Percentiles rank a stretch among this genome's conserved stretches.
Evolutionary conservation across 768 basidiomycete genomes (phyloP).

Genomic region (Clathrus columnatus): DNA sequence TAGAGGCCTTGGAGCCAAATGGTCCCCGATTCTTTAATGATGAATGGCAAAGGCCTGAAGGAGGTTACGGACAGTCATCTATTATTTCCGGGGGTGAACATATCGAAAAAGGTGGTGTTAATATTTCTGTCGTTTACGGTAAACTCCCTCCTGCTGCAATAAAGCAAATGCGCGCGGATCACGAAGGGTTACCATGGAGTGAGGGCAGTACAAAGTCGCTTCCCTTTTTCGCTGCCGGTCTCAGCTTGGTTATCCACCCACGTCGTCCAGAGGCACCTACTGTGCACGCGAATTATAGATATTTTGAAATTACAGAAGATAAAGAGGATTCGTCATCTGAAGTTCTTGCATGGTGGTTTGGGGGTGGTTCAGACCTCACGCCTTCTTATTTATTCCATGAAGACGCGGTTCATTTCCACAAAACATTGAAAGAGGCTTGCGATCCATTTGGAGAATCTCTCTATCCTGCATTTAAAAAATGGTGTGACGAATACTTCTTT

Average conservation of each 20-base stretch:
- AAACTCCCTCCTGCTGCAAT: slow-evolving; percentile 81
- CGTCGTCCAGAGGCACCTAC: slow-evolving; percentile 91
- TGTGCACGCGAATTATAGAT: slow-evolving; percentile 93
- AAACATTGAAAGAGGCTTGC: slow-evolving; percentile 65
- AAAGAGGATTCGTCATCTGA: slow-evolving; percentile 39
- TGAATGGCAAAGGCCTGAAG: slow-evolving; percentile 31
- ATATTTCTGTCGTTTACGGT: slow-evolving; percentile 88
- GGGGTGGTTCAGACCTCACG: slow-evolving; percentile 91
- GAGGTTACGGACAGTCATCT: slow-evolving; percentile 74
- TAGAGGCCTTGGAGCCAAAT: slow-evolving; percentile 67
- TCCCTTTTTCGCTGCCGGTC: slow-evolving; percentile 89
- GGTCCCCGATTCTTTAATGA: slow-evolving; percentile 20
- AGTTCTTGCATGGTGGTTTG: slow-evolving; percentile 95
- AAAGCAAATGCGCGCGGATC: slow-evolving; percentile 92
- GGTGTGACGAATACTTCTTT: slow-evolving; percentile 98
- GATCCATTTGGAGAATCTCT: slow-evolving; percentile 59
- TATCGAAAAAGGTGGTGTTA: slow-evolving; percentile 94
- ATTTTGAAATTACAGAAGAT: slow-evolving; percentile 72
- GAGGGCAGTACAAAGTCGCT: slow-evolving; percentile 47
- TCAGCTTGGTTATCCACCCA: slow-evolving; percentile 91
- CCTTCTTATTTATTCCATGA: slow-evolving; percentile 87
- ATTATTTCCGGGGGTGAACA: slow-evolving; percentile 50
- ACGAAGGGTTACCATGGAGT: slow-evolving; percentile 62
- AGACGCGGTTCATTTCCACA: slow-evolving; percentile 84
- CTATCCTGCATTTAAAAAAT: slow-evolving; percentile 78